Evolutionary conservation across 2,329 filamentous ascomycete genomes (phyloP).

Genomic region (Penicillium sp.): DNA sequence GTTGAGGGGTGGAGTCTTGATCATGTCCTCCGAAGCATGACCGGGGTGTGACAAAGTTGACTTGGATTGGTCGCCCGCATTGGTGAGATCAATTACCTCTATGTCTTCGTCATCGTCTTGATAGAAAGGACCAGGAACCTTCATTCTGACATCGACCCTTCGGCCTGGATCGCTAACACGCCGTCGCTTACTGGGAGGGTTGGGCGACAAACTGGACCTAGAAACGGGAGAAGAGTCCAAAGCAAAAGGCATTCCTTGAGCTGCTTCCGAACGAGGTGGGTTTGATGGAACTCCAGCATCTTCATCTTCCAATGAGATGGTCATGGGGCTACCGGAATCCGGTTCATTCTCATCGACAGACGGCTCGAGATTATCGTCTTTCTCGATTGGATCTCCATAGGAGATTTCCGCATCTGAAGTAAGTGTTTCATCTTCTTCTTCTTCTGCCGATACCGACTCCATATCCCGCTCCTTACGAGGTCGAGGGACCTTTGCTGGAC

Average conservation of each 20-base stretch:
- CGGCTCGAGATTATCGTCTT: background rate
- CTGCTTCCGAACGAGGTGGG: background rate
- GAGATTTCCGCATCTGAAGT: constrained; percentile 25
- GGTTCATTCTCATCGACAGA: background rate
- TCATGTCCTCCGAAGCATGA: background rate
- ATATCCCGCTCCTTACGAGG: constrained; percentile 1
- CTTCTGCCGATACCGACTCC: background rate
- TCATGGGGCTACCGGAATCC: background rate
- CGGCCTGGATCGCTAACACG: background rate
- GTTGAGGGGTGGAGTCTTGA: background rate
- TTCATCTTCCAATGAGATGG: background rate
- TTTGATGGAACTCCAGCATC: background rate
- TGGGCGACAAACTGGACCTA: background rate
- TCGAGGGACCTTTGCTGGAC: constrained; percentile 13
- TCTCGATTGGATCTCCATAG: constrained; percentile 9
- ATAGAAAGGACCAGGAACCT: background rate
- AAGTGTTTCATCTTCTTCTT: constrained; percentile 36
- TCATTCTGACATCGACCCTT: background rate
- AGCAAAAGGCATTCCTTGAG: background rate
- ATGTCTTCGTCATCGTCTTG: background rate
- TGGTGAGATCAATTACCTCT: background rate
- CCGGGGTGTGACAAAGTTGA: background rate
- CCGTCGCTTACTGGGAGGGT: background rate
- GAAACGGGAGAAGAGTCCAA: background rate
- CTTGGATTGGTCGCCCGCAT: background rate